Percentiles rank a stretch among this genome's conserved stretches.
Conservation (phyloP, 257 asterid genomes). For the Rhazya stricta region DNA sequence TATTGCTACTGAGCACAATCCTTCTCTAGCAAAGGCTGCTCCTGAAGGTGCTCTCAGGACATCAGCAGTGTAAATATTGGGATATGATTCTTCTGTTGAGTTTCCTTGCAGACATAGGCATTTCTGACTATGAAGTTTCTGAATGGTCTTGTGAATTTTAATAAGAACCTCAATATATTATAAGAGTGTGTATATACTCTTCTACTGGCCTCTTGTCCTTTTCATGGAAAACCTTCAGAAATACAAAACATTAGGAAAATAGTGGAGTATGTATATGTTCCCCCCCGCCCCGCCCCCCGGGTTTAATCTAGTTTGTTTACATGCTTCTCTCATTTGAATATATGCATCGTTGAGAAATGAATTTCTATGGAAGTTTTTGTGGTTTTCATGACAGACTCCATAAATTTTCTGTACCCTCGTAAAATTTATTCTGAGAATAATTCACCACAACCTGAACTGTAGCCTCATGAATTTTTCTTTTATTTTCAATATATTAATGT, state of each 20-base stretch:
- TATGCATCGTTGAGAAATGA: not conserved
- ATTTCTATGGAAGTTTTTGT: not conserved
- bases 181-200: not conserved
- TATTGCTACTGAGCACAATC: not conserved
- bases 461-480: not conserved
- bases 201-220: not conserved
- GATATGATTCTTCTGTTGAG: not conserved
- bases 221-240: not conserved
- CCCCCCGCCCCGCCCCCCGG: too few species aligned
- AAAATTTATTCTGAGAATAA: conserved; percentile 1
- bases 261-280: not conserved
- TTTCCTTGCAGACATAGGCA: not conserved
- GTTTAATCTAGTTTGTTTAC: not conserved
- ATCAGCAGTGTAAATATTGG: not conserved
- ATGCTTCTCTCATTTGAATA: not conserved
- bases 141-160: not conserved
- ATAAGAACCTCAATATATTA: not conserved
- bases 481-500: not conserved
- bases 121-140: not conserved
- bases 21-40: not conserved
- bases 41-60: not conserved
- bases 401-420: not conserved
- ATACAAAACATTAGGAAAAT: not conserved
- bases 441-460: not conserved
- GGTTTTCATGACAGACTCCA: not conserved